Base-by-base conservation (phyloP, 805 yeast genomes). In the Metschnikowia baotianmanensis region DNA sequence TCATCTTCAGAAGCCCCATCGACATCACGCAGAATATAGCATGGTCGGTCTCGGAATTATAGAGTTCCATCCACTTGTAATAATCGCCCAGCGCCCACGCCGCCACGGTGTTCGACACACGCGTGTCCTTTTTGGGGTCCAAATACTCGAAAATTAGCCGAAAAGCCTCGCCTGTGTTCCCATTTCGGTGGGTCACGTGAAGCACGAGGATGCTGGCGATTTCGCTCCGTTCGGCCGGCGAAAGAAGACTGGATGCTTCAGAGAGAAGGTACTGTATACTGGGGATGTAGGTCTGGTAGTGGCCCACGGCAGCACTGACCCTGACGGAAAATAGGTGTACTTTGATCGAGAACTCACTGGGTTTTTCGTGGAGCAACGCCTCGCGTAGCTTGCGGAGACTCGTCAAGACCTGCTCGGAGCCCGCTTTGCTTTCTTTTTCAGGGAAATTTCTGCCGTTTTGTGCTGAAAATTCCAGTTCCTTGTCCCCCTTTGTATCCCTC, bases 231-330 rank as follows among this genome's bases (percentile, higher is more conserved):
- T 76, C 80, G 0, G 48, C 50, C 1, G 34, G 26, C 0, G 52
- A 45, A 18, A 74, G 53, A 10, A 46, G 29, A n/a, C 19, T 18
- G 8, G 48, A 44, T 12, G 58, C 56, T 9, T 50, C 50, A 7
- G 55, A 56, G 18, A 77, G 53, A 19, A 79, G 49, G 43, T 69
- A 70, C 28, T 57, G 54, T n/a, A 78, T 66, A 20, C 77, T 62
- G 2, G 86, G 83, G 4, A 78, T 42, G 48, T 77, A 80, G 1
- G 83, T 68, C 45, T 77, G 76, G 50, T 72, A 71, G 43, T 76
- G 75, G 7, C 77, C 78, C 4, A 66, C 51, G 3, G 65, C 58
- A 0, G 76, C 64, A 1, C 78, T 60, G 17, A 74, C 62, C 24
- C 78, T 52, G 7, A 73, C 65, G 0, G 83, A 76, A 26, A 65